These are phyloP conservation scores for Protostelium mycophagum DNA, from an alignment of 78 protist genomes.

Conservation along the genomic window DNA sequence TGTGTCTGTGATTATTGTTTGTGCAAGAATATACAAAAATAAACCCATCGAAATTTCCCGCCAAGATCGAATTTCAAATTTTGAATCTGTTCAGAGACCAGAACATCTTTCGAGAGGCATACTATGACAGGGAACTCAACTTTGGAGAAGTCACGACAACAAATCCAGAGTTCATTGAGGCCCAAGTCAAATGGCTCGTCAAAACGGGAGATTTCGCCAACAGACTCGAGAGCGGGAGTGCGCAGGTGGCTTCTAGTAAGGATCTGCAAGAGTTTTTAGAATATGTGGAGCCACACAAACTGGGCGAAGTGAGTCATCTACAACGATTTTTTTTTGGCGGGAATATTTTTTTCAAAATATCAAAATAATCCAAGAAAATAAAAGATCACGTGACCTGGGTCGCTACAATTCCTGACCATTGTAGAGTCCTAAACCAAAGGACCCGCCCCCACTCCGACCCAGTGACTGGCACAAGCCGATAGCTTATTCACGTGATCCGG, in stretches of 20 bases:
- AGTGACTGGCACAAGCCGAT: too few relatives aligned
- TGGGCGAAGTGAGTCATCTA: not conserved
- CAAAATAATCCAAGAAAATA: too few relatives aligned
- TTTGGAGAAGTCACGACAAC: not conserved
- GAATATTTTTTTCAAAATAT: too few relatives aligned
- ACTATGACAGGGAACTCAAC: not conserved
- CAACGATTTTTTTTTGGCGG: too few relatives aligned
- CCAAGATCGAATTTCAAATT: too few relatives aligned
- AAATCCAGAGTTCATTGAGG: not conserved
- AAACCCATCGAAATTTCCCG: too few relatives aligned
- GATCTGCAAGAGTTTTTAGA: not conserved
- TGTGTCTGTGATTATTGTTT: too few relatives aligned
- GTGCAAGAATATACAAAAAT: not conserved
- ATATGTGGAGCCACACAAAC: not conserved
- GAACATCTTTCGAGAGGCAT: not conserved
- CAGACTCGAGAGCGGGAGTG: not conserved
- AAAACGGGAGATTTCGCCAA: not conserved
- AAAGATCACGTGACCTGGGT: too few relatives aligned
- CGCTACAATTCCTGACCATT: too few relatives aligned
- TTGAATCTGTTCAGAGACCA: not conserved
- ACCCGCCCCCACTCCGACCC: too few relatives aligned
- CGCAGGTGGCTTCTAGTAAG: not conserved
- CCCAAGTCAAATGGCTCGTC: not conserved
- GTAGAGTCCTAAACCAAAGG: too few relatives aligned
- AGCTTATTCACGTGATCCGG: too few relatives aligned